Conservation (phyloP, 306 rosid species). For the Prunus davidiana region DNA sequence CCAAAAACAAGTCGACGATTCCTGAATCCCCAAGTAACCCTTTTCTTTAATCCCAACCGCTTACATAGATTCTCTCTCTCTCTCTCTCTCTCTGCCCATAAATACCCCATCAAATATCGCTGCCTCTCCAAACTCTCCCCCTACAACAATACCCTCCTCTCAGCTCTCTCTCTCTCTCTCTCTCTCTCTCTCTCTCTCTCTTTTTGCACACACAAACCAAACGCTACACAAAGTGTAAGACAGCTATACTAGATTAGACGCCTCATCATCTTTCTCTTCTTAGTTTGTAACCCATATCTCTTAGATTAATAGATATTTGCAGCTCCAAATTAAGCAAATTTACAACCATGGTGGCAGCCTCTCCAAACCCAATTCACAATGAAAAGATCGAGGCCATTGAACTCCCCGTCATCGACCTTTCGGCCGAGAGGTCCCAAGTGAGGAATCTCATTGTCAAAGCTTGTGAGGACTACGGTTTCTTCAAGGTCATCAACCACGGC, state of each 20-base stretch:
- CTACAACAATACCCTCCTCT: not conserved
- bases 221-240: not conserved
- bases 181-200: not conserved
- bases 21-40: conserved; percentile 16
- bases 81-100: conserved; percentile 19
- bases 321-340: not conserved
- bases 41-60: conserved; percentile 20
- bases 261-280: not conserved
- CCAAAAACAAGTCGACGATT: conserved; percentile 22
- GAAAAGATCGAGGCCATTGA: conserved; percentile 40
- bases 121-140: not conserved
- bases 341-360: conserved; percentile 46
- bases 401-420: conserved; percentile 59
- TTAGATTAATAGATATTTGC: not conserved
- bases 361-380: conserved; percentile 25
- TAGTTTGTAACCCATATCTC: not conserved
- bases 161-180: not conserved
- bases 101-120: conserved; percentile 29
- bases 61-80: conserved; percentile 21
- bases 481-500: conserved; percentile 69
- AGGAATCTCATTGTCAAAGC: conserved; percentile 52
- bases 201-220: not conserved
- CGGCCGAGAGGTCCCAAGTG: conserved; percentile 33
- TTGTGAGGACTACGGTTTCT: conserved; percentile 65
- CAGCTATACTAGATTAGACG: not conserved